Base-by-base conservation (phyloP, 352 stramenopile genomes). In the Pythium aristosporum region DNA sequence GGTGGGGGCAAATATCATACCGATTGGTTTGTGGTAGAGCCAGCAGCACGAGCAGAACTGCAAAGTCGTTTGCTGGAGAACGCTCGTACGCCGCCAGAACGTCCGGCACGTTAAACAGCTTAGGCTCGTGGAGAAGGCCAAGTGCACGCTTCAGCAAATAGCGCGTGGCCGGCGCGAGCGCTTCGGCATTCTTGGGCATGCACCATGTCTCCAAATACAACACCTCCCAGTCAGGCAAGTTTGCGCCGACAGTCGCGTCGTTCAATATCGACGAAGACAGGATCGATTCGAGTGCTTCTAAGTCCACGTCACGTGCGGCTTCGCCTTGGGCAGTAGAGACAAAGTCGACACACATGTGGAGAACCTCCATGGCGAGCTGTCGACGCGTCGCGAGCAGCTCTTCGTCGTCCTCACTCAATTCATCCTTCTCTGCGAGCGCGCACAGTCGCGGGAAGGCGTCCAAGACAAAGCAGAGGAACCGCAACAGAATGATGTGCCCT, bases 361-460 rank as follows among this genome's bases (percentile, higher is more conserved):
- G 64, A 23, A 90, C 50, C 43, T 92, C 85, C 25, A 75, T 69
- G n/a, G 69, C 75, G 13, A 91, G 57, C 0, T 75, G 61, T 30
- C 72, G 68, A 32, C 83, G 82, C 10, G 78, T 74, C n/a, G 50
- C 67, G 30, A 66, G 64, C 9, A 89, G 54, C 28, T 83, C 79
- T 16, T 87, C 75, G 74, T 89, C 79, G 28, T 92, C 77, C 41
- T 92, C 82, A 65, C 79, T 80, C 16, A 92, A 55, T 55, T 89
- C 76, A n/a, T 89, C 80, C 23, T 78, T 83, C 48, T 87, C 79
- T 11, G 75, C 72, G 10, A 87, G 71, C 7, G 61, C 56, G 20
- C 91, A 67, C 5, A 91, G 72, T 44, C 59, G 72, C 9, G 78
- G 78, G 5, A 86, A 77, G 57, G 73, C 77, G 36, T 89, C 61